These are phyloP conservation scores for Paxillus ammoniavirescens DNA, from an alignment of 768 basidiomycete genomes.

Conservation along the genomic window DNA sequence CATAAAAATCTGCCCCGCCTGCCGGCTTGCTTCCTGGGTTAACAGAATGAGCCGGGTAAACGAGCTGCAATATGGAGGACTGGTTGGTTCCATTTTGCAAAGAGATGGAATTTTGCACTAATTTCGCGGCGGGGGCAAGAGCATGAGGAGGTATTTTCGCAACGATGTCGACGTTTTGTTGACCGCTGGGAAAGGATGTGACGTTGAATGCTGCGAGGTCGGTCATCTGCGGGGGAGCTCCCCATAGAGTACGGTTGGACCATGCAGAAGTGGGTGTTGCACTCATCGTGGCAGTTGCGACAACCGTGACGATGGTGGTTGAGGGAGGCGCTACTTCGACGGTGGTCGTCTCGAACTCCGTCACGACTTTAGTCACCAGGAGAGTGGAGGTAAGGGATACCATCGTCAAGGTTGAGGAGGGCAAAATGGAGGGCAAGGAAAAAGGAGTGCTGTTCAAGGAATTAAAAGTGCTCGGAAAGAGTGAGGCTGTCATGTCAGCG, in stretches of 20 bases:
- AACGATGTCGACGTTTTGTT: conserved; percentile 56
- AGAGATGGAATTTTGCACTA: conserved; percentile 6
- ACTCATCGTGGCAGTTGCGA: conserved; percentile 2
- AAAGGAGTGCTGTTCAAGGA: not conserved
- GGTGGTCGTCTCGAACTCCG: conserved; percentile 10
- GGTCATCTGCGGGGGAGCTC: conserved; percentile 48
- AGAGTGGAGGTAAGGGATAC: not conserved
- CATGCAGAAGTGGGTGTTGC: conserved; percentile 7
- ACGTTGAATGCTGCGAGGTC: conserved; percentile 62
- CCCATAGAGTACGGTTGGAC: conserved; percentile 41
- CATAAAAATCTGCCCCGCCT: conserved; percentile 75
- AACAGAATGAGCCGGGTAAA: conserved; percentile 67
- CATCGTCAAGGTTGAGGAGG: not conserved
- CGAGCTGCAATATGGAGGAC: conserved; percentile 53
- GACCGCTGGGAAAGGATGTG: conserved; percentile 51
- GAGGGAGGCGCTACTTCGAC: not conserved
- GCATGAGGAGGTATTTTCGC: conserved; percentile 42
- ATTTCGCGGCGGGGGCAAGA: conserved; percentile 20
- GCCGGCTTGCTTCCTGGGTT: conserved; percentile 61
- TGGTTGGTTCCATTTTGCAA: conserved; percentile 27
- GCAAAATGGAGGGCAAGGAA: not conserved
- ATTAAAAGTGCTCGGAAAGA: not conserved
- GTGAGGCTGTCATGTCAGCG: not conserved
- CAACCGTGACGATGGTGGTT: conserved; percentile 6
- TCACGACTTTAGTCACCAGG: conserved; percentile 10